Conservation (phyloP, 2,329 filamentous ascomycete genomes). For the Knufia fluminis region DNA sequence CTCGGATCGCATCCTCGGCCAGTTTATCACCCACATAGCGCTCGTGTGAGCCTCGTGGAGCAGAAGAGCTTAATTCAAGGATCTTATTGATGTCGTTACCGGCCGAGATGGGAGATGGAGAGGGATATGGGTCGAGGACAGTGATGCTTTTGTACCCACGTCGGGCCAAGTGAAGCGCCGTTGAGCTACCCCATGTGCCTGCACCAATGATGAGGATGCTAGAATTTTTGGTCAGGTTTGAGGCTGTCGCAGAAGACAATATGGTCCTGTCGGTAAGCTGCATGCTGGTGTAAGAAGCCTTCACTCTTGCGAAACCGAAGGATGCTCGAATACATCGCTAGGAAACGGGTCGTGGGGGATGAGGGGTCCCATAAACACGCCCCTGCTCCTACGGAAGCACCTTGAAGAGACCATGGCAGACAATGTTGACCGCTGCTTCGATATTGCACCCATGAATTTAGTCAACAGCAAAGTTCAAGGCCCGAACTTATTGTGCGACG, state of each 20-base stretch:
- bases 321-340: too few relatives aligned
- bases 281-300: not conserved
- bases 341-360: not conserved
- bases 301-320: not conserved
- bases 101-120: constrained; percentile 40
- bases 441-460: too few relatives aligned
- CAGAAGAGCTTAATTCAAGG: constrained; percentile 21
- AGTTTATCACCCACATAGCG: constrained; percentile 11
- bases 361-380: too few relatives aligned
- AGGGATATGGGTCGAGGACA: constrained; percentile 37
- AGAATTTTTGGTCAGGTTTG: not conserved
- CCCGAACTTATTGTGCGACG: too few relatives aligned
- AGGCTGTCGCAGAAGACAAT: not conserved
- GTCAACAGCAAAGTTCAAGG: too few relatives aligned
- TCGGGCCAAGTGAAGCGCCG: constrained; percentile 37
- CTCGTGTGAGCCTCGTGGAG: constrained; percentile 10
- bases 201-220: constrained; percentile 40
- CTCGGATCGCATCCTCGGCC: constrained; percentile 27
- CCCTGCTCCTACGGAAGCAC: too few relatives aligned
- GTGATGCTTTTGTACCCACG: constrained; percentile 39
- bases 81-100: constrained; percentile 43
- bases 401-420: too few relatives aligned
- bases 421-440: too few relatives aligned
- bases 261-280: not conserved
- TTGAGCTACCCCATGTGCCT: constrained; percentile 39